phyloP scores from a whole-genome alignment of 768 basidiomycete genomes.

The Termitomyces sp. region DNA sequence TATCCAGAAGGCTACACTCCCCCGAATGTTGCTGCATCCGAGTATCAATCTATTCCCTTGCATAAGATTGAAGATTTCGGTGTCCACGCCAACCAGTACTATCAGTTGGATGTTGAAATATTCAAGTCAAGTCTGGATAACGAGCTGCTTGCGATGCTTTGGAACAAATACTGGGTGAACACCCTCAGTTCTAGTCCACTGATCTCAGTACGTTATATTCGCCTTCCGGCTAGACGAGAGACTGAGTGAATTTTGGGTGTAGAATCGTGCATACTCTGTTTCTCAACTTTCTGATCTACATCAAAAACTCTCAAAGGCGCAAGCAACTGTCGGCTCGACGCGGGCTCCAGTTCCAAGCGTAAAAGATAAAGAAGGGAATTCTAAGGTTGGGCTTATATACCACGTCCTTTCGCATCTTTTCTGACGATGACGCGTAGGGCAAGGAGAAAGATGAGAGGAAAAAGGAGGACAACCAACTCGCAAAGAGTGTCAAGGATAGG shows the following conservation, averaged over 20 bases:
- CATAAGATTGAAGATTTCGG: constrained; percentile 99
- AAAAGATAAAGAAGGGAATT: constrained; percentile 45
- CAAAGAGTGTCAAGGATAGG: constrained; percentile 92
- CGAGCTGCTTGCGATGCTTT: constrained; percentile 82
- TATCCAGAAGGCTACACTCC: constrained; percentile 96
- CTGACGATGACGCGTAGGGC: constrained; percentile 18
- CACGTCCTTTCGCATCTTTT: background rate
- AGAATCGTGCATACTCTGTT: constrained; percentile 95
- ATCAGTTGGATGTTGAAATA: constrained; percentile 89
- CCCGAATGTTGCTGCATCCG: constrained; percentile 59
- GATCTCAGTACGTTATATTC: constrained; percentile 58
- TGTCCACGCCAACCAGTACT: constrained; percentile 96
- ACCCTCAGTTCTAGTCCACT: constrained; percentile 91
- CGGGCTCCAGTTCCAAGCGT: constrained; percentile 49
- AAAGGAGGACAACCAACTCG: constrained; percentile 83
- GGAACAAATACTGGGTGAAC: constrained; percentile 99
- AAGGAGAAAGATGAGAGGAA: constrained; percentile 69
- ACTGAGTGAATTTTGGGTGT: background rate
- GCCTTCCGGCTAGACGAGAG: background rate
- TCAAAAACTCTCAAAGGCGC: constrained; percentile 80
- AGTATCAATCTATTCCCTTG: constrained; percentile 95
- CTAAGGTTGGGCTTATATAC: constrained; percentile 36
- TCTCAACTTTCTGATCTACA: constrained; percentile 88
- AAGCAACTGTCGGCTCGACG: constrained; percentile 49
- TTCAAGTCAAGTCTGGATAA: constrained; percentile 91